Percentiles rank a stretch among this genome's conserved stretches.
Conservation (phyloP, 2,329 filamentous ascomycete species). For the Pseudogymnoascus sp. region DNA sequence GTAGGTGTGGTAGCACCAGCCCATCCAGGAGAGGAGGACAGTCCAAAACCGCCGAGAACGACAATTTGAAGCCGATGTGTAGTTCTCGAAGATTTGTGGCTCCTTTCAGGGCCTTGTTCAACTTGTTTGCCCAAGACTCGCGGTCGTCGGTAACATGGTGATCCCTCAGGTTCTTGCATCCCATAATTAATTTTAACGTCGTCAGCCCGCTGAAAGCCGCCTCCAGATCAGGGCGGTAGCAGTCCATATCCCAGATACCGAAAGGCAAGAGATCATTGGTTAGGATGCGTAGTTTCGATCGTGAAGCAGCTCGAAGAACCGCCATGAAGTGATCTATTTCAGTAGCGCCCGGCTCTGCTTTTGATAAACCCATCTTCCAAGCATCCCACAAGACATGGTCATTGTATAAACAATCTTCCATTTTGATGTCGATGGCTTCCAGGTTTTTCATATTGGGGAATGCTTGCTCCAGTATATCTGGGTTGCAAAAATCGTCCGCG, state of each 20-base stretch:
- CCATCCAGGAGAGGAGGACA: background rate
- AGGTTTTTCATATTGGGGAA: slow-evolving; percentile 19
- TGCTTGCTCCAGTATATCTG: slow-evolving; percentile 12
- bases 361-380: background rate
- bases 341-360: background rate
- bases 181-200: background rate
- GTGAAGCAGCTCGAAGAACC: background rate
- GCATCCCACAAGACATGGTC: background rate
- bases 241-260: background rate
- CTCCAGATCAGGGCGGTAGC: background rate
- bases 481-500: slow-evolving; percentile 17
- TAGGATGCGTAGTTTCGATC: background rate
- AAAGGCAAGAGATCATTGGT: background rate
- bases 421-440: slow-evolving; percentile 16
- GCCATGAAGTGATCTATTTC: slow-evolving; percentile 6
- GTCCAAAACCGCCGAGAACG: background rate
- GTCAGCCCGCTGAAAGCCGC: background rate
- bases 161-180: background rate
- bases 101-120: background rate
- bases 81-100: background rate
- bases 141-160: background rate
- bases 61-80: background rate
- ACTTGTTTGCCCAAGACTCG: background rate
- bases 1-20: background rate
- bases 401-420: slow-evolving; percentile 1